phyloP scores from a whole-genome alignment of 2,329 filamentous ascomycete species.

The Penicillium sp. region DNA sequence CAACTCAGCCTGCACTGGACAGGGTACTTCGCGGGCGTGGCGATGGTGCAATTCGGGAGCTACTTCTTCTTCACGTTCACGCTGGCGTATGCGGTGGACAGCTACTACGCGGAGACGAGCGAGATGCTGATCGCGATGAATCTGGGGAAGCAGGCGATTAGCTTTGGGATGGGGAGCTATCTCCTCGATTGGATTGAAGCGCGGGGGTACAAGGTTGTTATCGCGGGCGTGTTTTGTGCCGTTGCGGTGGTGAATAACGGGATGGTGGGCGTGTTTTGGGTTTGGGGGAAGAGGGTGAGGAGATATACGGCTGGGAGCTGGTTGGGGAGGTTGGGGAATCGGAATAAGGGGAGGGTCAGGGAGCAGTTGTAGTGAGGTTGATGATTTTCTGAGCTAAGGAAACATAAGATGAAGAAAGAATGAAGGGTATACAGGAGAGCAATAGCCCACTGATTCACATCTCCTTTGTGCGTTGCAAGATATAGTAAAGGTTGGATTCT shows the following conservation, averaged over 20 bases:
- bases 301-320: conserved; percentile 52
- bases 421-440: too few relatives aligned
- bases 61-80: conserved; percentile 65
- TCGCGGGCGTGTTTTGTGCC: conserved; percentile 55
- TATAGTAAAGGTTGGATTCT: too few relatives aligned
- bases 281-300: conserved; percentile 57
- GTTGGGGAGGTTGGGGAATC: conserved; percentile 48
- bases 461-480: too few relatives aligned
- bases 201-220: conserved; percentile 58
- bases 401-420: too few relatives aligned
- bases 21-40: conserved; percentile 56
- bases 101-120: conserved; percentile 62
- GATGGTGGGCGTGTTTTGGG: conserved; percentile 55
- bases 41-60: conserved; percentile 54
- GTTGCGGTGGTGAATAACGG: conserved; percentile 58
- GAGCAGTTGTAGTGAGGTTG: not conserved
- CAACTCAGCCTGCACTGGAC: conserved; percentile 39
- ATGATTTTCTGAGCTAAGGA: too few relatives aligned
- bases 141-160: conserved; percentile 62
- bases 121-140: conserved; percentile 68
- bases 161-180: conserved; percentile 58
- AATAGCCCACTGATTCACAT: too few relatives aligned
- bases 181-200: conserved; percentile 57
- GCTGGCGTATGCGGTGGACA: conserved; percentile 65
- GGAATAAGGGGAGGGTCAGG: not conserved